phyloP scores from a whole-genome alignment of 371 early-diverging fungal genomes.

The Mortierella sp. region DNA sequence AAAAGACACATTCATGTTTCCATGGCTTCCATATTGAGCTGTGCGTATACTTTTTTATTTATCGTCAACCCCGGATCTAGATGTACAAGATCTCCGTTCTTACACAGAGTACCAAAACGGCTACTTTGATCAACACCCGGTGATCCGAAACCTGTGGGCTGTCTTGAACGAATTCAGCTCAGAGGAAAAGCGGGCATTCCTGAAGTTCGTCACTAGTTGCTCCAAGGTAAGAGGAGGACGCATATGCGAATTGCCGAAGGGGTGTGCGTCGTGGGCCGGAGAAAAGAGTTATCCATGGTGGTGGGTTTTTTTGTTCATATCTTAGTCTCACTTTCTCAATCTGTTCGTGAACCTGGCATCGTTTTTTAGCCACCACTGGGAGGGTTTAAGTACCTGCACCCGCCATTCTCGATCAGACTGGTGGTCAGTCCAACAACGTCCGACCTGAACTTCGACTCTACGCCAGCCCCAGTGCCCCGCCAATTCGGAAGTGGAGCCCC shows the following conservation, averaged over 20 bases:
- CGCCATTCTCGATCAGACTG: slow-evolving; percentile 79
- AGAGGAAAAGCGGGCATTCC: slow-evolving; percentile 77
- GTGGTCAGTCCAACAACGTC: slow-evolving; percentile 52
- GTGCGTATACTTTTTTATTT: too few species aligned
- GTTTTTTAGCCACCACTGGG: slow-evolving; percentile 83
- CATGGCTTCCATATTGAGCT: too few species aligned
- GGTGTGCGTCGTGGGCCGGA: not conserved
- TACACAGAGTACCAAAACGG: slow-evolving; percentile 90
- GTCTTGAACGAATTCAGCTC: slow-evolving; percentile 75
- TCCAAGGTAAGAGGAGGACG: slow-evolving; percentile 62
- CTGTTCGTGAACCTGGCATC: not conserved
- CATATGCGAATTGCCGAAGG: not conserved
- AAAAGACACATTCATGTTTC: too few species aligned
- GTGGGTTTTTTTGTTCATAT: not conserved
- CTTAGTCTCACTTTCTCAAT: not conserved
- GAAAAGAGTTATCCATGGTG: not conserved
- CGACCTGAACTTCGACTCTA: slow-evolving; percentile 25
- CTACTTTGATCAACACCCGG: slow-evolving; percentile 81
- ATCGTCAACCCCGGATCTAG: slow-evolving; percentile 43
- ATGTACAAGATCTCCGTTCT: slow-evolving; percentile 81
- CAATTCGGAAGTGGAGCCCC: slow-evolving; percentile 37
- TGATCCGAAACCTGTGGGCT: slow-evolving; percentile 86
- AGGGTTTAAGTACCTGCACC: slow-evolving; percentile 86
- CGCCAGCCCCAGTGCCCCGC: slow-evolving; percentile 15
- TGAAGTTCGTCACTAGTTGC: slow-evolving; percentile 92